Base-by-base conservation (phyloP, 345 rosid genomes). In the Clausena lansium region DNA sequence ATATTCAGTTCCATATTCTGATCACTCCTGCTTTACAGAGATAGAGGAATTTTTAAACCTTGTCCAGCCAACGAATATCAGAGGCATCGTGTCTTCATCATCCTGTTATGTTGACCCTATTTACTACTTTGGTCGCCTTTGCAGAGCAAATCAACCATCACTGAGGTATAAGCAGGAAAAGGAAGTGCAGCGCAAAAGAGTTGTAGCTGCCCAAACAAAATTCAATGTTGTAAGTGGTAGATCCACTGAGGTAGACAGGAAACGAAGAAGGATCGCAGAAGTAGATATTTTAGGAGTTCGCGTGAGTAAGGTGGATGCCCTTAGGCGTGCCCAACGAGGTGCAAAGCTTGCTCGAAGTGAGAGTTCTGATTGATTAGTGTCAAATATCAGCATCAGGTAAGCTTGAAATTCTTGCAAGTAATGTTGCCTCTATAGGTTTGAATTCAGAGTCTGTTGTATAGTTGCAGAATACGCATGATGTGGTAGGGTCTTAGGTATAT, bases 21-120 rank as follows among this genome's bases (percentile, higher is more conserved):
- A 88, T 71, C 97, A 94, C 81, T 90, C 92, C 4, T 89, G 96
- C 89, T 90, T 80, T 80, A 65, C 32, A 68, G 97, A 94, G 89
- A 76, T 94, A 77, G 81, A 87, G 76, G 88, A 89, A 41, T 92
- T 94, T 36, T 77, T 92, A 59, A 81, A 89, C 38, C 89, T 90
- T 77, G 89, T 90, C 80, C 84, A 81, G 67, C 98, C 98, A 50
- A 67, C 75, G 58, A 89, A 77, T 76, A 67, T 90, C 75, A 89
- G 87, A 84, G 97, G 97, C 35, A 92, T 94, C 1, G 92, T 90
- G 78, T 81, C 87, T 61, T 85, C 94, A 5, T 87, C 94, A 70
- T 84, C 96, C 35, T 90, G 86, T 79, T 86, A 86, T 73, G 84
- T 88, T 60, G 89, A 91, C 36, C 96, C 97, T 81, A 83, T 86